Conservation (phyloP, 768 basidiomycete genomes). For the Floccularia luteovirens region DNA sequence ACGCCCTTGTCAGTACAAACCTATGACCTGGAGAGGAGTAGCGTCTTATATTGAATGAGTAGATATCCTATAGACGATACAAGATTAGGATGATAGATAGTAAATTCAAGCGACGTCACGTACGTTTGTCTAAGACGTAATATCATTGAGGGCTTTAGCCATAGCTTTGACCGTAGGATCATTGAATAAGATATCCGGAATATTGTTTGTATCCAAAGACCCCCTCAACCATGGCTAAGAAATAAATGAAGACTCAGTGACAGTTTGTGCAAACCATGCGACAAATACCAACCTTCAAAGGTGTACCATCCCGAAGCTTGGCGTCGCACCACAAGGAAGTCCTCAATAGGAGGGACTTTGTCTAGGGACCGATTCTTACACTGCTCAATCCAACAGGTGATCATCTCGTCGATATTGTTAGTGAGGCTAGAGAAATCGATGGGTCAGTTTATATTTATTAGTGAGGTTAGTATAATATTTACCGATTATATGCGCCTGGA, state of each 20-base stretch:
- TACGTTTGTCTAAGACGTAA: constrained; percentile 16
- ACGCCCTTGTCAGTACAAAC: neutral
- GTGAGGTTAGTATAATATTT: too few species aligned
- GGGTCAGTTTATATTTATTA: too few species aligned
- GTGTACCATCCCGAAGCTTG: constrained; percentile 10
- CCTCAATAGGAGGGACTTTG: constrained; percentile 9
- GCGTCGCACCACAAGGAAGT: constrained; percentile 12
- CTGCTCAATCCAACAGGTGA: constrained; percentile 7
- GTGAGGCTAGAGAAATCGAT: neutral
- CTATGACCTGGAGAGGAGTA: neutral
- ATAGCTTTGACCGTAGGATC: constrained; percentile 10
- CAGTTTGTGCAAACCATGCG: neutral
- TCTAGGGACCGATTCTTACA: constrained; percentile 4
- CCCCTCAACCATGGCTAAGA: constrained; percentile 12
- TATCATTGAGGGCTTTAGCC: constrained; percentile 12
- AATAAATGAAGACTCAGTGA: neutral
- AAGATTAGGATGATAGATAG: neutral
- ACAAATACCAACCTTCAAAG: constrained; percentile 8
- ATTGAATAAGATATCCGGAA: constrained; percentile 11
- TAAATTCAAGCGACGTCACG: neutral
- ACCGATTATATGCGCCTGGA: too few species aligned
- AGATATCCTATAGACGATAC: constrained; percentile 11
- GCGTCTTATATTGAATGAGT: constrained; percentile 13
- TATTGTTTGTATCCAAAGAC: constrained; percentile 9
- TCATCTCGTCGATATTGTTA: constrained; percentile 8